Conservation (phyloP, 768 basidiomycete species). For the Amanita muscaria region DNA sequence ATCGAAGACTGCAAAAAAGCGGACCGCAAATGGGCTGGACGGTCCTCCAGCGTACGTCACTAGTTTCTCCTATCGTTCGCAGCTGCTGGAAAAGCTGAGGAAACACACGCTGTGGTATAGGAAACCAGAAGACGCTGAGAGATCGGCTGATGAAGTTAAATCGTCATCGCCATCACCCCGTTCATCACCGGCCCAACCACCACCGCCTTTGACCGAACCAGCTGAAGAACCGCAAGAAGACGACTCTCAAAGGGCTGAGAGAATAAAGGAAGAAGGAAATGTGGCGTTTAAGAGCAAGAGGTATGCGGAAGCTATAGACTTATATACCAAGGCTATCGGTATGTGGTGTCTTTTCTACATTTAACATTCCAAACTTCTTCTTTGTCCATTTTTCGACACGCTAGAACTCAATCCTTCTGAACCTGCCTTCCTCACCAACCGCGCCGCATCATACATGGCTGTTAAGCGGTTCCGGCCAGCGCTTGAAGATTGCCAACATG, state of each 20-base stretch:
- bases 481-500: slow-evolving; percentile 71
- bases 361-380: no score
- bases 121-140: not conserved
- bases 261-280: slow-evolving; percentile 70
- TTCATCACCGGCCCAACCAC: not conserved
- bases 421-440: slow-evolving; percentile 75
- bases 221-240: slow-evolving; percentile 21
- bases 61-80: not conserved
- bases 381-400: not conserved
- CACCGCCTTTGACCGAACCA: not conserved
- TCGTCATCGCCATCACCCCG: not conserved
- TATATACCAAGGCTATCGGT: slow-evolving; percentile 74
- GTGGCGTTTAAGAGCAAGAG: slow-evolving; percentile 56
- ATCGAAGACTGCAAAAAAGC: slow-evolving; percentile 6
- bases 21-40: not conserved
- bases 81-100: not conserved
- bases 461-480: slow-evolving; percentile 70
- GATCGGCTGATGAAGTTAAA: not conserved
- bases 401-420: slow-evolving; percentile 54
- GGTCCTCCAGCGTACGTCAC: slow-evolving; percentile 1
- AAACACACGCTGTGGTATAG: not conserved
- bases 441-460: slow-evolving; percentile 80
- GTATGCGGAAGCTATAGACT: slow-evolving; percentile 61
- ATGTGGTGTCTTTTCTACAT: slow-evolving; percentile 12
- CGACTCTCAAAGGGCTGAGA: slow-evolving; percentile 42